Evolutionary conservation across 441 rosid genomes (phyloP).

Genomic region (Populus hybrid): DNA sequence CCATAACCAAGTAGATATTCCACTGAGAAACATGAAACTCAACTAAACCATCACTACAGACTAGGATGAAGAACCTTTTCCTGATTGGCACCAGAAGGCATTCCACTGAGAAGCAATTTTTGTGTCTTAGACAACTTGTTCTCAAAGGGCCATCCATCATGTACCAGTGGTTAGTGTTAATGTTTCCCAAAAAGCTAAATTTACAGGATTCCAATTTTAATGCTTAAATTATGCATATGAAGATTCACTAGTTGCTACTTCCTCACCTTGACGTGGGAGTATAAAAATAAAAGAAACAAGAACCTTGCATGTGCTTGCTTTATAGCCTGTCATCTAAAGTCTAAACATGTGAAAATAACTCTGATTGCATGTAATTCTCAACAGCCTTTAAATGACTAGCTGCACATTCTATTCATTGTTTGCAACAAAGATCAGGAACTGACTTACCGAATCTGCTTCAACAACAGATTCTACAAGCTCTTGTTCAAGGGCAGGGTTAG

Average conservation of each 20-base stretch:
- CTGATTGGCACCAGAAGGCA: too few species aligned
- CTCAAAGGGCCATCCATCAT: neutral
- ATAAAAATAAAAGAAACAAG: neutral
- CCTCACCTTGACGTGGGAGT: neutral
- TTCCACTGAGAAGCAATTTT: neutral
- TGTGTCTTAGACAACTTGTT: neutral
- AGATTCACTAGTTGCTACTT: neutral
- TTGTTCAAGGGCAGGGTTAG: conserved; percentile 66
- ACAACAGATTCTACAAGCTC: conserved; percentile 66
- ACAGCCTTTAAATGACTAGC: neutral
- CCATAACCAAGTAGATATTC: too few species aligned
- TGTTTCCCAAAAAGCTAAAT: neutral
- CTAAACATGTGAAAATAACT: neutral
- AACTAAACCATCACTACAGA: too few species aligned
- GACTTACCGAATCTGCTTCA: conserved; percentile 72
- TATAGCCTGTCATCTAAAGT: neutral
- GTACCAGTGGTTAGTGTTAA: neutral
- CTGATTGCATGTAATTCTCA: neutral
- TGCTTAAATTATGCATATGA: neutral
- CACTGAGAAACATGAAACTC: too few species aligned
- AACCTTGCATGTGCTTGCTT: neutral
- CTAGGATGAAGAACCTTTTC: too few species aligned
- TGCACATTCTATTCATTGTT: neutral
- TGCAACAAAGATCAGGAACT: conserved; percentile 3
- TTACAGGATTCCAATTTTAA: neutral